Evolutionary conservation across 106 monocot species (phyloP).

Genomic region (Gastrodia elata): DNA sequence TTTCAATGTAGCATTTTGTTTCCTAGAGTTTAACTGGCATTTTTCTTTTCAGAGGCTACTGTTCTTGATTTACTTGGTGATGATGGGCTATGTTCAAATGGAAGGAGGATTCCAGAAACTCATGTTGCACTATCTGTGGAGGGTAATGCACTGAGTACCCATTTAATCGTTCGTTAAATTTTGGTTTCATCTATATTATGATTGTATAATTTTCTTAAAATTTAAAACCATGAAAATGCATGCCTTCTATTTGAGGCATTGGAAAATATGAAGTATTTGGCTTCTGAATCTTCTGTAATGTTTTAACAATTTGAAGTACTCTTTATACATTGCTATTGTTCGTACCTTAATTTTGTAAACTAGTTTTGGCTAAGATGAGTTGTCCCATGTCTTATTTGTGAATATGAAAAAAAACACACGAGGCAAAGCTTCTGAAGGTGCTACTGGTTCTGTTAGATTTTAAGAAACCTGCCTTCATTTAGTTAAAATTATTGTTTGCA

Average conservation of each 20-base stretch:
- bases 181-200: not conserved
- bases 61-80: conserved; percentile 62
- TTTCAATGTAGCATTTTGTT: conserved; percentile 5
- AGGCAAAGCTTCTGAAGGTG: not conserved
- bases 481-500: not conserved
- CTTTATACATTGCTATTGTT: not conserved
- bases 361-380: not conserved
- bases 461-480: not conserved
- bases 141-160: conserved; percentile 27
- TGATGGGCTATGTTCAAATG: conserved; percentile 28
- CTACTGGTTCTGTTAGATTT: not conserved
- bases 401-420: not conserved
- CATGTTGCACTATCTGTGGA: conserved; percentile 80
- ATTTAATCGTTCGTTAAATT: not conserved
- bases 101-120: conserved; percentile 34
- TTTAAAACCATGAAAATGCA: not conserved
- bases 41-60: conserved; percentile 36
- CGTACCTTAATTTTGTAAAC: not conserved
- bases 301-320: not conserved
- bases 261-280: not conserved
- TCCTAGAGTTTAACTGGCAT: not conserved
- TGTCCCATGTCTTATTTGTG: not conserved
- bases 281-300: not conserved
- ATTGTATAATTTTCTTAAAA: not conserved
- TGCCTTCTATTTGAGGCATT: not conserved